Conservation (phyloP, 345 rosid species). For the Ceriops decandra region DNA sequence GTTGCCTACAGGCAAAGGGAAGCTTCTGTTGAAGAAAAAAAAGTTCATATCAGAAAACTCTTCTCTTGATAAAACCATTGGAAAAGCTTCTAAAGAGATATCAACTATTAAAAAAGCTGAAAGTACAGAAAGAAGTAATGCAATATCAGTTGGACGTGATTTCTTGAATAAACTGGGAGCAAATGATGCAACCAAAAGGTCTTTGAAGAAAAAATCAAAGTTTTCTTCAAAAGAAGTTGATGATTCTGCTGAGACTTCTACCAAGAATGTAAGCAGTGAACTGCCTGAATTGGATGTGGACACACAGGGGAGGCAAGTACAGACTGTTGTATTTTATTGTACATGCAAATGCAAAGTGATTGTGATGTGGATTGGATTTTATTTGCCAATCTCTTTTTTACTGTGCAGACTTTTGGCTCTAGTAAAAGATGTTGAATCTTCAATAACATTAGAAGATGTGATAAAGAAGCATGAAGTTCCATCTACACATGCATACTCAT, state of each 20-base stretch:
- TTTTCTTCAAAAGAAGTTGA: constrained; percentile 26
- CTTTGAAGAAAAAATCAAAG: constrained; percentile 31
- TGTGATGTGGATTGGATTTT: not conserved
- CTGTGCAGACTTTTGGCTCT: constrained; percentile 50
- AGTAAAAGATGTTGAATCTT: constrained; percentile 50
- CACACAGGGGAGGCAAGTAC: constrained; percentile 57
- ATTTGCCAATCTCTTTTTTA: constrained; percentile 10
- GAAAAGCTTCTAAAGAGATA: constrained; percentile 23
- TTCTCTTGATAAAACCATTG: constrained; percentile 22
- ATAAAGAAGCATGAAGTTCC: constrained; percentile 43
- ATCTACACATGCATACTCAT: constrained; percentile 45
- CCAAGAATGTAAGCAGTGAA: constrained; percentile 32
- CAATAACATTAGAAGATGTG: constrained; percentile 51
- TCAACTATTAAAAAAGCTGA: constrained; percentile 29
- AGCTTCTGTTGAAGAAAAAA: constrained; percentile 31
- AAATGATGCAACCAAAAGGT: constrained; percentile 29
- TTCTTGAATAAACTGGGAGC: constrained; percentile 36
- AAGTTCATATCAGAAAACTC: constrained; percentile 27
- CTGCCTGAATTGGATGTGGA: constrained; percentile 52
- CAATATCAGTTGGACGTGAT: constrained; percentile 29
- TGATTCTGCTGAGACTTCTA: constrained; percentile 28
- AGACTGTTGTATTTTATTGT: not conserved
- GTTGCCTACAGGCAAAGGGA: constrained; percentile 29
- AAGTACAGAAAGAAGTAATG: constrained; percentile 36
- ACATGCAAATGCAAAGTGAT: not conserved